Evolutionary conservation across 2,329 filamentous ascomycete genomes (phyloP).

Genomic region (Monosporascus ibericus): DNA sequence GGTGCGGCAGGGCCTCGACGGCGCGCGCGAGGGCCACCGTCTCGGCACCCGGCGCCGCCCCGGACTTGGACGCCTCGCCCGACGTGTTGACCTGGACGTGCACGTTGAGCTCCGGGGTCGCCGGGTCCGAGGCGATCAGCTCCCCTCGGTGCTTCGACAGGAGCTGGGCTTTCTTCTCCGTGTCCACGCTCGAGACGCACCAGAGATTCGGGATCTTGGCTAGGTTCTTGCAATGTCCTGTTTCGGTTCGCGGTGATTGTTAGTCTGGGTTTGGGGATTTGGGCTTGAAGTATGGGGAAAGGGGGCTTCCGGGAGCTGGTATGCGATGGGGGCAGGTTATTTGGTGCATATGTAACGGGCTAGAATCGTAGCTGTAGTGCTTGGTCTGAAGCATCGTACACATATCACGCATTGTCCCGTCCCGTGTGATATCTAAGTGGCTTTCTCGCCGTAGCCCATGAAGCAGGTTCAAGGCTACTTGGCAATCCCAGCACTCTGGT

Average conservation of each 20-base stretch:
- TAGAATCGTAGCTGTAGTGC: too few species aligned
- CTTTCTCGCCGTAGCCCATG: too few species aligned
- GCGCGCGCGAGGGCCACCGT: slow-evolving; percentile 60
- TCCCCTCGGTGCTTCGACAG: slow-evolving; percentile 71
- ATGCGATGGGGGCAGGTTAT: not conserved
- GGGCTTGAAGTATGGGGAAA: not conserved
- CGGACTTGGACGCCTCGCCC: slow-evolving; percentile 79
- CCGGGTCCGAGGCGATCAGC: slow-evolving; percentile 34
- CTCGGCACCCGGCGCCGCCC: slow-evolving; percentile 62
- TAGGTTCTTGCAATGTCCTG: slow-evolving; percentile 83
- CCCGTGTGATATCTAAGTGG: too few species aligned
- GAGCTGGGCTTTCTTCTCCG: slow-evolving; percentile 76
- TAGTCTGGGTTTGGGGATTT: not conserved
- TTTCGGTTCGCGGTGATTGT: not conserved
- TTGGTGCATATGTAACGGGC: too few species aligned
- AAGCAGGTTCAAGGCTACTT: too few species aligned
- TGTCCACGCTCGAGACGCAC: slow-evolving; percentile 88
- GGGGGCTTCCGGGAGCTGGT: slow-evolving; percentile 1
- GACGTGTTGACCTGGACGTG: slow-evolving; percentile 96
- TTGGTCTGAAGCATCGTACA: too few species aligned
- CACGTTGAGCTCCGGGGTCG: slow-evolving; percentile 51
- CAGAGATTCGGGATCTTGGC: slow-evolving; percentile 84
- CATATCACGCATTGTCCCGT: too few species aligned
- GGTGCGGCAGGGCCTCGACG: slow-evolving; percentile 59
- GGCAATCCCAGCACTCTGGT: too few species aligned